A percentile compares a stretch with the other conserved stretches of the same genome.
Evolutionary conservation across 768 basidiomycete species (phyloP).

Genomic region (Calocera cornea): DNA sequence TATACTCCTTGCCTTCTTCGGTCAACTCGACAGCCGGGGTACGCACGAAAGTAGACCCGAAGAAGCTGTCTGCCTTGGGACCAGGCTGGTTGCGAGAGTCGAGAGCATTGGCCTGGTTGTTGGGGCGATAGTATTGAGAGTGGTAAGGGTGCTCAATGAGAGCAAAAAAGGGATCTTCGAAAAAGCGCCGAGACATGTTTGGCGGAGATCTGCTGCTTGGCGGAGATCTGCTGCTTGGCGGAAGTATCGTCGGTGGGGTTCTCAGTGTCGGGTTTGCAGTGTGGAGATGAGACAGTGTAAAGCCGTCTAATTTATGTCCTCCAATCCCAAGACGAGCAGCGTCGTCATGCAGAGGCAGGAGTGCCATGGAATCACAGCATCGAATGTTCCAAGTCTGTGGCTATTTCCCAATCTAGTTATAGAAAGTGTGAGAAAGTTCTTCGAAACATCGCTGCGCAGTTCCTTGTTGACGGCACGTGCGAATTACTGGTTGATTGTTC

Average conservation of each 20-base stretch:
- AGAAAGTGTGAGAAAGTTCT: neutral
- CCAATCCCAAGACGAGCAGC: neutral
- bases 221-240: too few relatives aligned
- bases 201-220: neutral
- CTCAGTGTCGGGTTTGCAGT: neutral
- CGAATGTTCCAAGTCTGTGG: neutral
- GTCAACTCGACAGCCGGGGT: conserved; percentile 53
- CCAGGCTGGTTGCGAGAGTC: conserved; percentile 2
- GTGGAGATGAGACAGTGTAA: neutral
- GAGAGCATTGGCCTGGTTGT: neutral
- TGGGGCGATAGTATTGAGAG: neutral
- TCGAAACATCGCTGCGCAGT: neutral
- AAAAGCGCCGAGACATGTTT: neutral
- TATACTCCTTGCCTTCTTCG: conserved; percentile 49
- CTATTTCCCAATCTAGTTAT: neutral
- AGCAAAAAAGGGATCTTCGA: neutral
- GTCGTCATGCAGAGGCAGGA: neutral
- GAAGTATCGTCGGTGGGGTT: too few relatives aligned
- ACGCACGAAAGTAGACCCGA: neutral
- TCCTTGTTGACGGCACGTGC: neutral
- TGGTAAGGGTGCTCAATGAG: neutral
- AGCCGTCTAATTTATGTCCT: neutral
- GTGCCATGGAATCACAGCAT: neutral
- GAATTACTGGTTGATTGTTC: neutral
- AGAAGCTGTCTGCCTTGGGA: neutral